Conservation (phyloP, 2,329 filamentous ascomycete species). For the Sarocladiaceae sp. region DNA sequence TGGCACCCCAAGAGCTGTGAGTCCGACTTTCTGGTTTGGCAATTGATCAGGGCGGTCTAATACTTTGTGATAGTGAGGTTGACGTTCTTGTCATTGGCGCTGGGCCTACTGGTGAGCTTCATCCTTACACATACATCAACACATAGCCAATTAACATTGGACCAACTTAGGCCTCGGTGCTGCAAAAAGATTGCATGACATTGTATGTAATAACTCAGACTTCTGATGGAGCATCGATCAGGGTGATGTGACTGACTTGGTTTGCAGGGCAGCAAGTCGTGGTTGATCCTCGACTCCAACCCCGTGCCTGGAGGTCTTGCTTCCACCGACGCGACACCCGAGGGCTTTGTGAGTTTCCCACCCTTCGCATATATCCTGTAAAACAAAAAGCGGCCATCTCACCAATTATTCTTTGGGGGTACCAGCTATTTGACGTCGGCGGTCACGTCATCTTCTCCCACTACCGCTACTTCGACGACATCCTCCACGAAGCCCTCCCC, state of each 20-base stretch:
- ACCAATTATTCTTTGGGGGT: not conserved
- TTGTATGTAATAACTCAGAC: too few relatives aligned
- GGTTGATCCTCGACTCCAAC: conserved; percentile 85
- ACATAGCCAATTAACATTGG: not conserved
- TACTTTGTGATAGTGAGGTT: not conserved
- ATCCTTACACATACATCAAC: not conserved
- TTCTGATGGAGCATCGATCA: too few relatives aligned
- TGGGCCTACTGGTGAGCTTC: not conserved
- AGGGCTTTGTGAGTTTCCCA: conserved; percentile 75
- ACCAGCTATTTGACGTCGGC: conserved; percentile 88
- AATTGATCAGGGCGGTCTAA: too few relatives aligned
- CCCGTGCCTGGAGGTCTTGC: conserved; percentile 85
- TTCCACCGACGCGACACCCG: conserved; percentile 83
- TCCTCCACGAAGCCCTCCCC: conserved; percentile 85
- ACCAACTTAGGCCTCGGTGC: conserved; percentile 8
- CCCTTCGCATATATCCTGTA: not conserved
- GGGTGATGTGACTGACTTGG: too few relatives aligned
- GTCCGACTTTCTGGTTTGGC: too few relatives aligned
- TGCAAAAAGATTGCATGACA: conserved; percentile 10
- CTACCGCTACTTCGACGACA: conserved; percentile 98
- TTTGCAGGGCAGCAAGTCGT: conserved; percentile 38
- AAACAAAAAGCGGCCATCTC: not conserved
- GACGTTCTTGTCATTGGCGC: conserved; percentile 6
- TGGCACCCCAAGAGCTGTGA: too few relatives aligned
- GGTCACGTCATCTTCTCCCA: conserved; percentile 94